These are phyloP conservation scores for Blastomyces silverae DNA, from an alignment of 2,329 filamentous ascomycete genomes.

Conservation along the genomic window DNA sequence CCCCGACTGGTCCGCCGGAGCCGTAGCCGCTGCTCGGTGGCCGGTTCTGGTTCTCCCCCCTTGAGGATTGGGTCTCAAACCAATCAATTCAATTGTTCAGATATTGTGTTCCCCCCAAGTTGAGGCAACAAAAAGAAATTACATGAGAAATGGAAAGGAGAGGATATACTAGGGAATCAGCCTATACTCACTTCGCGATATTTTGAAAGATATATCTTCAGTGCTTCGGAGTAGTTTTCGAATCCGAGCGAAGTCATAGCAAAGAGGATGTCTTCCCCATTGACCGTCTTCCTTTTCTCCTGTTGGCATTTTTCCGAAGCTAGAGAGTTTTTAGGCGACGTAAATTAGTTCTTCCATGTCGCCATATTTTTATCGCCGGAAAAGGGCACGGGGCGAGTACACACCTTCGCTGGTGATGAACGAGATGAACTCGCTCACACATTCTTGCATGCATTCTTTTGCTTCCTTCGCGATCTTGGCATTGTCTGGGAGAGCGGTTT, in stretches of 20 bases:
- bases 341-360: slow-evolving; percentile 15
- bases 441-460: slow-evolving; percentile 99
- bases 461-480: slow-evolving; percentile 99
- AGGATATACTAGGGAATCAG: slow-evolving; percentile 22
- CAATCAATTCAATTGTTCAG: slow-evolving; percentile 48
- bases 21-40: slow-evolving; percentile 46
- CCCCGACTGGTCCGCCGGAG: slow-evolving; percentile 32
- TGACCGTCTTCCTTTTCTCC: slow-evolving; percentile 98
- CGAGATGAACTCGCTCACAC: slow-evolving; percentile 98
- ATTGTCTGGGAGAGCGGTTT: slow-evolving; percentile 92
- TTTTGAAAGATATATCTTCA: slow-evolving; percentile 96
- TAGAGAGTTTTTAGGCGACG: slow-evolving; percentile 39
- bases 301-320: slow-evolving; percentile 99
- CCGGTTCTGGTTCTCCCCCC: slow-evolving; percentile 58
- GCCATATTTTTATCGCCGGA: slow-evolving; percentile 5
- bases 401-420: slow-evolving; percentile 98
- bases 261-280: slow-evolving; percentile 96
- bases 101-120: slow-evolving; percentile 37
- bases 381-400: slow-evolving; percentile 28
- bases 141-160: slow-evolving; percentile 21
- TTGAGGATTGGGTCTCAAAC: slow-evolving; percentile 70
- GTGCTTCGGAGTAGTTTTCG: slow-evolving; percentile 95
- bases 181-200: slow-evolving; percentile 81
- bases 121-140: slow-evolving; percentile 35
- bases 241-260: slow-evolving; percentile 98